Base-by-base conservation (phyloP, 2,329 filamentous ascomycete species). In the Fusarium verrucosum region DNA sequence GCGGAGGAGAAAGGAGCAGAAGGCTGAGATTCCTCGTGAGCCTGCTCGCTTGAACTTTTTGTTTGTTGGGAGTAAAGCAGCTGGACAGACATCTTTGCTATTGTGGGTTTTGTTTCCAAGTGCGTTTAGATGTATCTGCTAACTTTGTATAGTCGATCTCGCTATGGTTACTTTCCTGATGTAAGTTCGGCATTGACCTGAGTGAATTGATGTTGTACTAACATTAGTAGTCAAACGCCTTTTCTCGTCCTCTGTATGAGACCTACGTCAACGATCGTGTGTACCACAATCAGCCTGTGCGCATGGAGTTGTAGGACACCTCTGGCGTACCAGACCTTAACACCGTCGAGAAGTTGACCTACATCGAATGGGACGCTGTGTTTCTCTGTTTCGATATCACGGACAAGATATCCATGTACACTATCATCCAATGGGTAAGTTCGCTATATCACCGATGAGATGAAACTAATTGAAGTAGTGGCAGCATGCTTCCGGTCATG, bases 341-440 rank as follows among this genome's bases (percentile, higher is more conserved):
- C 42, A 76, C 71, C 3, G 72, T 79, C 8, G 66, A 74, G 42
- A 70, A 70, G 7, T 51, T 79, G 26, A 72, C 73, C 19, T 77
- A 77, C 56, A 74, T 79, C 13, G 38, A 65, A 7, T 79, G 75
- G 76, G 76, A 79, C 5, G 75, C 71, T 3, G 65, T 79, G 0
- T 78, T 79, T 52, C 66, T 79, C 28, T 79, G 77, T 55, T 79
- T 79, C 51, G 77, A 79, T n/a, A 69, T 79, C 9, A 70, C 71
- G 16, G 70, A 77, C 30, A 74, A 73, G 47, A 50, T 72, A 22
- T 75, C 75, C 10, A 67, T 79, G 68, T 70, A 72, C 20, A 73
- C 63, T 2, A 74, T 79, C 26, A 50, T 76, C 2, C 71, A 74
- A 46, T 79, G 77, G 77, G 77, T 78, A 60, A 49, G 71, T 57